Evolutionary conservation across 768 basidiomycete genomes (phyloP).

Genomic region (Hericium alpestre): DNA sequence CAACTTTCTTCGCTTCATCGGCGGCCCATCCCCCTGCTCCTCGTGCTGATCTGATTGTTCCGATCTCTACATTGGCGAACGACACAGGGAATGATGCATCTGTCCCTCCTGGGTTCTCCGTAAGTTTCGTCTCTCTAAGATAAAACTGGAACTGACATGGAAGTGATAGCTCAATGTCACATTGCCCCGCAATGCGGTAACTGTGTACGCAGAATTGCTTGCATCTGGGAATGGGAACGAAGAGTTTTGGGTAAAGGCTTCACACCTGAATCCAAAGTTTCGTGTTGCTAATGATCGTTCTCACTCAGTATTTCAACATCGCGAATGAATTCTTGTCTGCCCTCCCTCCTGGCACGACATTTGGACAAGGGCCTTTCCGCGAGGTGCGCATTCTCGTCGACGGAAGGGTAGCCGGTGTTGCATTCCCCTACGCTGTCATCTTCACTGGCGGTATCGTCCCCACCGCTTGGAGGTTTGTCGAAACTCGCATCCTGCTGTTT

Average conservation of each 20-base stretch:
- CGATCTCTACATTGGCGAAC: constrained; percentile 55
- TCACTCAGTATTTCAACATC: constrained; percentile 54
- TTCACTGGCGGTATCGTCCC: constrained; percentile 73
- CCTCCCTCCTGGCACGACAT: constrained; percentile 41
- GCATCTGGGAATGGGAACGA: constrained; percentile 57
- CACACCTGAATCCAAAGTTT: not conserved
- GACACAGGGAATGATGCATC: constrained; percentile 62
- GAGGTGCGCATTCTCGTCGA: constrained; percentile 55
- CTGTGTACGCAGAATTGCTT: constrained; percentile 59
- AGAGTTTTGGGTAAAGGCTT: constrained; percentile 62
- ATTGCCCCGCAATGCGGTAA: constrained; percentile 56
- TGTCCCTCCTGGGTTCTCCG: constrained; percentile 65
- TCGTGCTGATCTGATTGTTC: constrained; percentile 55
- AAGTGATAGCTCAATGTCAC: constrained; percentile 49
- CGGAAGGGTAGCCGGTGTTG: constrained; percentile 41
- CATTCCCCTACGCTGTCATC: constrained; percentile 37
- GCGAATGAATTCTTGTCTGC: constrained; percentile 47
- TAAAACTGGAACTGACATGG: not conserved
- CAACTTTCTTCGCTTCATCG: constrained; percentile 63
- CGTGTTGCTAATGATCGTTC: not conserved
- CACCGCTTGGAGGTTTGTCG: constrained; percentile 52
- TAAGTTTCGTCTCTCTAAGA: constrained; percentile 19
- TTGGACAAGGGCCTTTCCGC: constrained; percentile 45
- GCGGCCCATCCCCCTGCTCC: constrained; percentile 42
- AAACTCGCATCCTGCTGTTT: not conserved